A percentile compares a stretch with the other conserved stretches of the same genome.
Evolutionary conservation across 2,329 filamentous ascomycete species (phyloP).

Genomic region (Teratosphaeria gauchensis): DNA sequence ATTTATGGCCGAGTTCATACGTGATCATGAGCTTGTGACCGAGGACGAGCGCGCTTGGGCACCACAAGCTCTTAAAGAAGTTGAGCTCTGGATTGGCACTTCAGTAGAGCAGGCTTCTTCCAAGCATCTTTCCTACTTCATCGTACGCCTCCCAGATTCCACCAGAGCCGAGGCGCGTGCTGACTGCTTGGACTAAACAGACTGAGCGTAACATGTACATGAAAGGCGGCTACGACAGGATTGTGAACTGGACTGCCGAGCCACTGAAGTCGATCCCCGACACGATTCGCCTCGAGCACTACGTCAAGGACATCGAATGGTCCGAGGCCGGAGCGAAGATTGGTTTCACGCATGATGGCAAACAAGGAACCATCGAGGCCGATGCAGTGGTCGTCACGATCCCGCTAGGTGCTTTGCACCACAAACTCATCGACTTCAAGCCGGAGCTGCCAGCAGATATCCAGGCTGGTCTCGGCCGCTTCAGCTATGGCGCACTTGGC

Average conservation of each 20-base stretch:
- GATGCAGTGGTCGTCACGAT: conserved; percentile 33
- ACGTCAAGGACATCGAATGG: conserved; percentile 32
- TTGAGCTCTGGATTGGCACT: conserved; percentile 36
- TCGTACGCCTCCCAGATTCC: conserved; percentile 7
- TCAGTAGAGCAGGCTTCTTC: conserved; percentile 33
- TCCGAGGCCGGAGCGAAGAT: conserved; percentile 23
- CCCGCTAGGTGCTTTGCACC: conserved; percentile 32
- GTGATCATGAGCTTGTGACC: conserved; percentile 32
- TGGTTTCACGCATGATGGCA: conserved; percentile 16
- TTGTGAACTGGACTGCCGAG: conserved; percentile 33
- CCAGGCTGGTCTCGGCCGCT: conserved; percentile 27
- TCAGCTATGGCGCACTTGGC: conserved; percentile 34
- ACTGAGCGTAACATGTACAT: conserved; percentile 38
- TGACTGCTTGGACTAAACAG: background rate
- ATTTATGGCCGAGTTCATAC: conserved; percentile 33
- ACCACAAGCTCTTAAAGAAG: conserved; percentile 34
- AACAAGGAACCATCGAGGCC: conserved; percentile 21
- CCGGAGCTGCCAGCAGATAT: conserved; percentile 30
- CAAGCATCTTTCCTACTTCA: conserved; percentile 35
- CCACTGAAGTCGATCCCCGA: conserved; percentile 27
- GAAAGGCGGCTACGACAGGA: conserved; percentile 37
- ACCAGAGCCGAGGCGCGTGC: background rate
- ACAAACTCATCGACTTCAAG: conserved; percentile 31
- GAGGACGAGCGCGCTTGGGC: conserved; percentile 35
- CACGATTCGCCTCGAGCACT: conserved; percentile 30